Evolutionary conservation across 2,329 filamentous ascomycete species (phyloP), one percentile per base, ranked within the genome.

Genomic region (Pestalotiopsis fici): DNA sequence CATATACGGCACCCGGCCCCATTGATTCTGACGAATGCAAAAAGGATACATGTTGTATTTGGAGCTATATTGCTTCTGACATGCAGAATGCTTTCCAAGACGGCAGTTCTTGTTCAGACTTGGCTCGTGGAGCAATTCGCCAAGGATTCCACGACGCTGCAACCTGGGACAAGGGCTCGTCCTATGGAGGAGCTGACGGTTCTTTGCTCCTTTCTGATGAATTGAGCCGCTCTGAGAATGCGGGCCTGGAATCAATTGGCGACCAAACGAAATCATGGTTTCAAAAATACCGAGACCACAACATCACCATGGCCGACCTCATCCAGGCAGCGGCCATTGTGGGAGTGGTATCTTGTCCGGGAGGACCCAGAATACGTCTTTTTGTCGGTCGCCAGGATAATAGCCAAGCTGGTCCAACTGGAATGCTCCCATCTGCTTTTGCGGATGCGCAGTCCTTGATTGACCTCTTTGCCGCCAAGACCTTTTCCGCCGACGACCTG

Each of bases 241-340:
- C 73, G n/a, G 85, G 85, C 0, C 77, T 88, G 3, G 73, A 80
- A 66, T 75, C 72, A 7, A 82, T 85, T 54, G 80, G 79, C 5
- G 68, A 67, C 3, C 73, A 79, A 27, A 78, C 83, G 3, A 74
- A 76, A 47, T 67, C 69, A 1, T 80, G 85, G 71, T 80, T 80
- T 64, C 68, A 71, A 23, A 78, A 81, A 66, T 83, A 81, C 67
- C 75, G 78, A 13, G 65, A 68, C 4, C 75, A 78, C 67, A 75
- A 73, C 18, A 79, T 87, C n/a, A 78, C 80, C 12, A 83, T 85
- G 69, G 86, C 86, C 21, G 86, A 89, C 74, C 76, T 88, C 23
- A 83, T 87, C 54, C 84, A 87, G 72, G 82, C 86, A 62, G 84
- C 81, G 2, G 81, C 78, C 75, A 79, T 77, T 60, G 78, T 84